phyloP scores from a whole-genome alignment of 2,329 filamentous ascomycete species.

The Aspergillus pseudotamarii region DNA sequence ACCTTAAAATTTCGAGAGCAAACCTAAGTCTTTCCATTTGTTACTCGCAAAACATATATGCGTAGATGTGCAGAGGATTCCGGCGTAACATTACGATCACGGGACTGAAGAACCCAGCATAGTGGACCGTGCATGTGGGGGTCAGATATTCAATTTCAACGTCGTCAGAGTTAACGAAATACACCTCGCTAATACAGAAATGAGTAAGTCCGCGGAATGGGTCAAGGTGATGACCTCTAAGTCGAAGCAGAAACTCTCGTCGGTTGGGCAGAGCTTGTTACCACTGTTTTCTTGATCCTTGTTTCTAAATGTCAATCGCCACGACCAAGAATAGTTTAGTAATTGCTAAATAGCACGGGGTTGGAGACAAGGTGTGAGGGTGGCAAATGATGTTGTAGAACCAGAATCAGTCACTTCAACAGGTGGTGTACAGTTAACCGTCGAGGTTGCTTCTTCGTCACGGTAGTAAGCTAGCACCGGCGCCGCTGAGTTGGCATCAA shows the following conservation, averaged over 20 bases:
- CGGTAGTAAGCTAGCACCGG: conserved; percentile 25
- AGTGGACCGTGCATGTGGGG: conserved; percentile 39
- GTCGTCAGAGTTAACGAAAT: conserved; percentile 26
- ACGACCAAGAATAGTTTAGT: conserved; percentile 24
- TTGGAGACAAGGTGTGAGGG: conserved; percentile 28
- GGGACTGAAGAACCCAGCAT: conserved; percentile 41
- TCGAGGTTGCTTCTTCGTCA: conserved; percentile 17
- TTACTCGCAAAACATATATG: conserved; percentile 31
- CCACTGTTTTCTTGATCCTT: conserved; percentile 29
- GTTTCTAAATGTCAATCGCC: conserved; percentile 27
- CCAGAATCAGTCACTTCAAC: conserved; percentile 24
- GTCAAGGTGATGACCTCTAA: neutral
- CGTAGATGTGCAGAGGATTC: conserved; percentile 36
- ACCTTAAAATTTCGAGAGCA: conserved; percentile 29
- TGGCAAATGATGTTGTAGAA: conserved; percentile 32
- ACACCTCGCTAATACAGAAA: neutral
- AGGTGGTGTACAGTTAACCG: conserved; percentile 20
- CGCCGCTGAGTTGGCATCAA: conserved; percentile 35
- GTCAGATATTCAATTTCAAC: conserved; percentile 45
- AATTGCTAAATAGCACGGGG: conserved; percentile 28
- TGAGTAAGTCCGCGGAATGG: neutral
- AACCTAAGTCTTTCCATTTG: conserved; percentile 35
- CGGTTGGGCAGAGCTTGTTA: conserved; percentile 27
- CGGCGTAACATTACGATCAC: conserved; percentile 41
- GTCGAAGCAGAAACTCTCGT: neutral